Percentiles rank a stretch among this genome's conserved stretches.
These are phyloP conservation scores for Naganishia liquefaciens DNA, from an alignment of 1,284 basidiomycete genomes.

Conservation along the genomic window DNA sequence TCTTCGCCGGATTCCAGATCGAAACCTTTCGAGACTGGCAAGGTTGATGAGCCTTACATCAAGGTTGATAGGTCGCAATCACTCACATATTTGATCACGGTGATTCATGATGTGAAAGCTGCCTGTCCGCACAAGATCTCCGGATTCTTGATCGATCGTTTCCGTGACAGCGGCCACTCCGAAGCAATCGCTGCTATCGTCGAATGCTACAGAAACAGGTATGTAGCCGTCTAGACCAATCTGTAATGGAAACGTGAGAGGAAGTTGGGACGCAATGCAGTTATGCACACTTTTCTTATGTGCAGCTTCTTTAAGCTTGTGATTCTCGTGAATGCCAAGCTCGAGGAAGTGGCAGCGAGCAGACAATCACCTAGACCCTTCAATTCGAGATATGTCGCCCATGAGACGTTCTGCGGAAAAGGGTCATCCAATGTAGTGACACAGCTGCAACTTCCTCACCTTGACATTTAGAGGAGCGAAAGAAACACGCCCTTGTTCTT, in stretches of 20 bases:
- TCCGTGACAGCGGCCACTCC: constrained; percentile 64
- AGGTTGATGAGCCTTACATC: constrained; percentile 33
- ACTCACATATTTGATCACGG: constrained; percentile 65
- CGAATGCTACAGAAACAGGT: constrained; percentile 65
- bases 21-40: constrained; percentile 17
- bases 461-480: constrained; percentile 73
- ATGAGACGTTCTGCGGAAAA: constrained; percentile 61
- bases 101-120: constrained; percentile 70
- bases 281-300: constrained; percentile 65
- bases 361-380: constrained; percentile 60
- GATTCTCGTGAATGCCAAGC: constrained; percentile 66
- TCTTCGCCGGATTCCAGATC: constrained; percentile 33
- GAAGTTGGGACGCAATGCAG: constrained; percentile 1
- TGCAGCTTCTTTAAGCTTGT: constrained; percentile 76
- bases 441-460: constrained; percentile 52
- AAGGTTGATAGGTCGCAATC: constrained; percentile 30
- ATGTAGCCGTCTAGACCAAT: constrained; percentile 67
- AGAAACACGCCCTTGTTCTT: constrained; percentile 65
- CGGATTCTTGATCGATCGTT: constrained; percentile 62
- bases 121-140: constrained; percentile 58
- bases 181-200: constrained; percentile 61
- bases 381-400: constrained; percentile 61
- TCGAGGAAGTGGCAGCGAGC: constrained; percentile 61
- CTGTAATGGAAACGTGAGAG: constrained; percentile 52
- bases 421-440: neutral